These are phyloP conservation scores for Schoenoplectus triqueter DNA, from an alignment of 202 grass and related monocot species.

Conservation along the genomic window DNA sequence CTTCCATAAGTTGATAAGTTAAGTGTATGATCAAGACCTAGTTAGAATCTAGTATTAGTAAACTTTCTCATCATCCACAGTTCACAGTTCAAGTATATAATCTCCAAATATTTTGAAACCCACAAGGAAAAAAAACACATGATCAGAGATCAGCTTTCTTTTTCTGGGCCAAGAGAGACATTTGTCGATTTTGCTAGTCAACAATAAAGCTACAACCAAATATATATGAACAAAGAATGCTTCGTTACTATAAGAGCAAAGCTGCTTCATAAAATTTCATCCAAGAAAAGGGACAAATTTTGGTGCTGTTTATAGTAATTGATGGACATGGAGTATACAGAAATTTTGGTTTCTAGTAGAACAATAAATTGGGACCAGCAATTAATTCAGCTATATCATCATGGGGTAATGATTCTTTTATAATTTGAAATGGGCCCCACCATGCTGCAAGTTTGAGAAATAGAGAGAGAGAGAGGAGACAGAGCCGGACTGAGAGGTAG, in stretches of 20 bases:
- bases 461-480: neutral
- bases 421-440: constrained; percentile 38
- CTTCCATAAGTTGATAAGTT: no score
- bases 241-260: neutral
- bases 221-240: neutral
- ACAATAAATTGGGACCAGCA: constrained; percentile 30
- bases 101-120: neutral
- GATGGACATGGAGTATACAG: constrained; percentile 14
- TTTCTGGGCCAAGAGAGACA: neutral
- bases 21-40: no score
- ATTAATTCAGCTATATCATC: constrained; percentile 46
- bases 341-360: constrained; percentile 24
- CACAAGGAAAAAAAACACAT: neutral
- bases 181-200: neutral
- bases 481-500: neutral
- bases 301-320: constrained; percentile 22
- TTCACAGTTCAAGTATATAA: no score
- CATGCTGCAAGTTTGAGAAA: constrained; percentile 13
- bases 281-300: neutral
- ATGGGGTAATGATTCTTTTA: constrained; percentile 46
- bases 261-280: neutral
- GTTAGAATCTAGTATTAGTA: no score
- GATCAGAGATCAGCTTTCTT: neutral
- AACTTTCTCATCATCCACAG: no score
- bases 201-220: neutral